Evolutionary conservation across 106 monocot species (phyloP), one percentile per base, ranked within the genome.

Genomic region (Acorus calamus): DNA sequence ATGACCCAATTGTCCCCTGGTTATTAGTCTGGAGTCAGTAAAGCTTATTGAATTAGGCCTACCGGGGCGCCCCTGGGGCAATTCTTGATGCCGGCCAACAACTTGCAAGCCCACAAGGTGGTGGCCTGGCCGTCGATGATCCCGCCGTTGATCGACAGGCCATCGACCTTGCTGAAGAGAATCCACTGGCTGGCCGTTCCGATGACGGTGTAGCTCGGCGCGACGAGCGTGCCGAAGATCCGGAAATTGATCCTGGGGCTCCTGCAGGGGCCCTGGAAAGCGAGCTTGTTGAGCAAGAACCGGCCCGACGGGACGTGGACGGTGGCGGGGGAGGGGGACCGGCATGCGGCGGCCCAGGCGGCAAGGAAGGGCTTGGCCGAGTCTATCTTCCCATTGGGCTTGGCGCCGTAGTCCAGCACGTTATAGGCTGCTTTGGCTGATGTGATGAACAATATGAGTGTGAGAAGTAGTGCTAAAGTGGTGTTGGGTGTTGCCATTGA

Each of bases 81-180:
- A 28, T 28, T 28, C 28, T 28, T 28, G 28, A 28, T 28, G 28
- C 28, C 28, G 28, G 28, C 28, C 28, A 28, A 28, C 28, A 28
- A 28, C 63, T 88, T 84, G 77, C 73, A 74, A 11, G 52, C 51
- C 88, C 88, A 88, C 8, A 83, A 3, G 4, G 57, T 3, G 0
- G 11, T 4, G 7, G 81, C 88, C 46, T 51, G 57, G 8, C 84
- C 88, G 60, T 87, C 83, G 46, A 87, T 9, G 3, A 28, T 69
- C 7, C 87, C 83, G 9, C 88, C 84, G n/a, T 11, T 11, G 47
- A 88, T 69, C 11, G 65, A 42, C 7, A 88, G 52, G 2, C 81
- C 81, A 9, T 73, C 46, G 10, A 88, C 68, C 6, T 60, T 8
- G 6, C 42, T 11, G 50, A 88, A 72, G 3, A 10, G 12, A 5